These are phyloP conservation scores for Dryas alaskensis DNA, from an alignment of 306 rosid species.

Conservation along the genomic window DNA sequence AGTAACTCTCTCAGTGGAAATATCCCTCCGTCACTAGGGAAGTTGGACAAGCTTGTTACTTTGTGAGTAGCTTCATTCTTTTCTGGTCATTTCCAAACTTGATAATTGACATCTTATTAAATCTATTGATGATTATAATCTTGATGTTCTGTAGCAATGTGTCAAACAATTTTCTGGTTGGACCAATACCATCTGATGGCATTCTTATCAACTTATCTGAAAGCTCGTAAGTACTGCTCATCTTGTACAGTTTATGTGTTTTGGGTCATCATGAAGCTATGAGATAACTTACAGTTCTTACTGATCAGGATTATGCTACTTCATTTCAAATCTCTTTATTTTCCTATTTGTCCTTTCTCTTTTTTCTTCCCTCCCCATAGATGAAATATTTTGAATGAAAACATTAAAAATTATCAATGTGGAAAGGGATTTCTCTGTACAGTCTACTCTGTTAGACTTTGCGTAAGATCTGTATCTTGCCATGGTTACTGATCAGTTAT, in stretches of 20 bases:
- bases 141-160: constrained; percentile 57
- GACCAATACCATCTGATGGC: constrained; percentile 86
- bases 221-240: constrained; percentile 71
- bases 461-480: neutral
- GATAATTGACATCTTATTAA: neutral
- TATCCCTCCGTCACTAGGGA: constrained; percentile 78
- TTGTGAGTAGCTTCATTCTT: constrained; percentile 55
- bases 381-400: neutral
- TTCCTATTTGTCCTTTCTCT: constrained; percentile 1
- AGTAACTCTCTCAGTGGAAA: constrained; percentile 86
- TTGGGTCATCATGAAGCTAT: neutral
- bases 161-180: constrained; percentile 92
- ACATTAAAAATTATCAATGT: neutral
- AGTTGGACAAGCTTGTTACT: constrained; percentile 57
- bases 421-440: neutral
- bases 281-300: neutral
- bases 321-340: neutral
- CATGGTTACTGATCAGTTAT: constrained; percentile 11
- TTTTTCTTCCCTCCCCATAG: neutral
- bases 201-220: constrained; percentile 65
- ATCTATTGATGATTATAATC: constrained; percentile 17
- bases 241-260: constrained; percentile 23
- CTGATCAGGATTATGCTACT: neutral
- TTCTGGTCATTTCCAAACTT: constrained; percentile 5
- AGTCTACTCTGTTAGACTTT: neutral